Evolutionary conservation across 2,329 filamentous ascomycete species (phyloP), one percentile per base, ranked within the genome.

Genomic region (Endoconidiophora polonica): DNA sequence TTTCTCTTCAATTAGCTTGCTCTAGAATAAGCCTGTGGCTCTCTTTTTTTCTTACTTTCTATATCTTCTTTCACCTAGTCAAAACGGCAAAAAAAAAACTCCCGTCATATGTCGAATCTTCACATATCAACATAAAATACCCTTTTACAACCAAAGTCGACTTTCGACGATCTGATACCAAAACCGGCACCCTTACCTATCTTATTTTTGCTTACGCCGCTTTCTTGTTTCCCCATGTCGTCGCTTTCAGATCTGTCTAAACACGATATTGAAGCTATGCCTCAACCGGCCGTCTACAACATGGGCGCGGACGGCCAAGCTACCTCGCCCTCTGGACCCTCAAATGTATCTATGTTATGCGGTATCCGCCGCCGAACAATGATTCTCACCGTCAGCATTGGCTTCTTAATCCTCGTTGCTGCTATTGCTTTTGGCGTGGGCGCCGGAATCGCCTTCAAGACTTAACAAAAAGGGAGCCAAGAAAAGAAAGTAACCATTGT

Each of bases 351-450:
- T 26, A 57, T 53, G 43, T 44, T 58, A 23, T 59, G 57, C 39
- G 56, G 57, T n/a, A 55, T 58, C 43, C 52, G 51, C 23, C 54
- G 56, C 20, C 52, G 50, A 46, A 44, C 54, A 3, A 58, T 57
- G 51, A 57, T 58, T 48, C 41, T 59, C 36, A 47, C 56, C 39
- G 52, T 58, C 24, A 52, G 46, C n/a, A 51, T 54, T 16, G 55
- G 54, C 4, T 26, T 53, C 3, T 36, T 58, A 26, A 44, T 58
- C n/a, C 46, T 48, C 26, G 41, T 59, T 23, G 54, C 55, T 1
- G 56, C 53, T 29, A 53, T 58, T 22, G 57, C 55, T 14, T 53
- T 58, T 39, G 57, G 57, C 26, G 50, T 59, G 10, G 57, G 54
- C 7, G 56, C 54, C 6, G 57, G 57, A 5, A 45, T 58, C 42